Conservation (phyloP, 257 asterid species). For the Solanum ossicruentum region DNA sequence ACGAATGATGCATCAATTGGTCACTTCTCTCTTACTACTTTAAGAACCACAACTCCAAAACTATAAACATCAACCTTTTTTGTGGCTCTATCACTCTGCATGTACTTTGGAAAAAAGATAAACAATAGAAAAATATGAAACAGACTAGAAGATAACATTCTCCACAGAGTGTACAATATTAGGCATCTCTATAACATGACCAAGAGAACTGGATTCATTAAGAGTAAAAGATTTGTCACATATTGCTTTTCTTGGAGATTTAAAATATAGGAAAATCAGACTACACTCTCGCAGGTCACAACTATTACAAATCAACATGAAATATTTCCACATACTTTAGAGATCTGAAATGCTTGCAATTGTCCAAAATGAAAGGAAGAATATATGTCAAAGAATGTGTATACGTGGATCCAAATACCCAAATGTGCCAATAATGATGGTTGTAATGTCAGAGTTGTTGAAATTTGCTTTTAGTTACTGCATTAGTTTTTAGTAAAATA, state of each 20-base stretch:
- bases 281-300: neutral
- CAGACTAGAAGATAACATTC: neutral
- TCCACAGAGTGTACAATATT: neutral
- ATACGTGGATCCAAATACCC: constrained; percentile 92
- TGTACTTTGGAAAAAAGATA: neutral
- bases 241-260: no score
- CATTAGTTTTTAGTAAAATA: no score
- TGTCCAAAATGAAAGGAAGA: neutral
- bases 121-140: neutral
- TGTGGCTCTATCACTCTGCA: no score
- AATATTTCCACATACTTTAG: neutral
- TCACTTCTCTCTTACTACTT: no score
- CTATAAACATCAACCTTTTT: no score
- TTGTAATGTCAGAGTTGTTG: constrained; percentile 54
- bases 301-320: neutral
- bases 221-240: no score
- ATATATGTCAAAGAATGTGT: neutral
- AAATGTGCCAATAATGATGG: constrained; percentile 92
- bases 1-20: no score
- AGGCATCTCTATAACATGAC: neutral
- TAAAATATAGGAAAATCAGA: neutral
- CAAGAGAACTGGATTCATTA: neutral
- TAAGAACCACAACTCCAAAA: no score
- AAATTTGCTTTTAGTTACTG: no score
- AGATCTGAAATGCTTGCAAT: neutral